Evolutionary conservation across 169 alveolate genomes (phyloP), one percentile per base, ranked within the genome.

Genomic region (Cryptosporidium tyzzeri): DNA sequence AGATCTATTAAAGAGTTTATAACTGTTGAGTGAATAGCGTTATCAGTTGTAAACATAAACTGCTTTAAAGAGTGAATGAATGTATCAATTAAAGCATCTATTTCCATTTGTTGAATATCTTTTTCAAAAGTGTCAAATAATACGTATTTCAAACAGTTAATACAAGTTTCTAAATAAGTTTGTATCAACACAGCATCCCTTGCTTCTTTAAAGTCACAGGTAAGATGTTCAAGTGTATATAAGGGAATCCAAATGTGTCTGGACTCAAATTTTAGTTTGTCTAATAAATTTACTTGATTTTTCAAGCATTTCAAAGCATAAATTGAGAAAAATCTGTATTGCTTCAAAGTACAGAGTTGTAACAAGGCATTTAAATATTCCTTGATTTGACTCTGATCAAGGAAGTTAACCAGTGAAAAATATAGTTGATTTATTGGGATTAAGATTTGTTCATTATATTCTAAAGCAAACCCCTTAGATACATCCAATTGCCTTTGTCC

Each of bases 261-360:
- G 33, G 21, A 33, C 14, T 73, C 70, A n/a, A 35, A 55, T 1
- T 1, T 41, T 0, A 29, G n/a, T 12, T 51, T 58, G 18, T 69
- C 62, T 16, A 73, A 58, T 14, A 73, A 23, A 37, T 1, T 2
- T 35, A 9, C 44, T 33, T 59, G 86, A 23, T 18, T n/a, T 51
- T n/a, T 58, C 35, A 73, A 23, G 31, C 71, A 33, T 6, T 55
- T 59, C 3, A 80, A 33, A 1, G 80, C 59, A 14, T 21, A 14
- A 21, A 7, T 26, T 23, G 89, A 55, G 12, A 37, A 23, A 18
- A 10, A 41, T 31, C 50, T 80, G 26, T 59, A 41, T 29, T 44
- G 74, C 1, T 80, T 59, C 23, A 58, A 45, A n/a, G 68, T 80
- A 61, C 89, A 26, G 14, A 80, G 65, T 26, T 48, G 62, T 23